These are phyloP conservation scores for Boletus rufocinnamomeus DNA, from an alignment of 768 basidiomycete species.

Conservation along the genomic window DNA sequence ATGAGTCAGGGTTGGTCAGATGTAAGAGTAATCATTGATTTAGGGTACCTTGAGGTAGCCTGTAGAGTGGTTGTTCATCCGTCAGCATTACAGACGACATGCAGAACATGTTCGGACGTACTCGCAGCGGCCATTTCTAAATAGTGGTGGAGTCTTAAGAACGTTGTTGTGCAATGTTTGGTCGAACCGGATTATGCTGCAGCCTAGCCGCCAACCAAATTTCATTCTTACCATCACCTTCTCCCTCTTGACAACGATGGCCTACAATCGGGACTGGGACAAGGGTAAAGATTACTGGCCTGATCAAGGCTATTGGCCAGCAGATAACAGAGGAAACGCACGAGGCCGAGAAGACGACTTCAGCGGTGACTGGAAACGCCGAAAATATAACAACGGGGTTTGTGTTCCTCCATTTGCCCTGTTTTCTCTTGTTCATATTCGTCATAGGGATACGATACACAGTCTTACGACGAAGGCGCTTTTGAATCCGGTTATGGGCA, in stretches of 20 bases:
- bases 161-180: slow-evolving; percentile 36
- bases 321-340: slow-evolving; percentile 39
- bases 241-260: slow-evolving; percentile 44
- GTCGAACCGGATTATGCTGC: slow-evolving; percentile 9
- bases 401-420: slow-evolving; percentile 27
- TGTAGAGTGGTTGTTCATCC: slow-evolving; percentile 30
- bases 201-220: slow-evolving; percentile 5
- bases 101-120: slow-evolving; percentile 28
- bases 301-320: slow-evolving; percentile 46
- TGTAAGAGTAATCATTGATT: background rate
- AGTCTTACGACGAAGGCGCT: slow-evolving; percentile 50
- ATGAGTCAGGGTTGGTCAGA: slow-evolving; percentile 3
- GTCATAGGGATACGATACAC: slow-evolving; percentile 53
- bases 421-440: slow-evolving; percentile 10
- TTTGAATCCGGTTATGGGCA: slow-evolving; percentile 38
- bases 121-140: slow-evolving; percentile 69
- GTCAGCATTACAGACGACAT: slow-evolving; percentile 12
- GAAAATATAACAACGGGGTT: slow-evolving; percentile 80
- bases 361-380: slow-evolving; percentile 69
- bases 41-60: slow-evolving; percentile 58
- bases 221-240: slow-evolving; percentile 28
- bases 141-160: slow-evolving; percentile 29
- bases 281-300: slow-evolving; percentile 67
- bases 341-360: slow-evolving; percentile 71
- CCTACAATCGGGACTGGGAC: slow-evolving; percentile 87